A percentile compares a stretch with the other conserved stretches of the same genome.
These are phyloP conservation scores for Phanerochaete carnosa DNA, from an alignment of 768 basidiomycete species.

Conservation along the genomic window DNA sequence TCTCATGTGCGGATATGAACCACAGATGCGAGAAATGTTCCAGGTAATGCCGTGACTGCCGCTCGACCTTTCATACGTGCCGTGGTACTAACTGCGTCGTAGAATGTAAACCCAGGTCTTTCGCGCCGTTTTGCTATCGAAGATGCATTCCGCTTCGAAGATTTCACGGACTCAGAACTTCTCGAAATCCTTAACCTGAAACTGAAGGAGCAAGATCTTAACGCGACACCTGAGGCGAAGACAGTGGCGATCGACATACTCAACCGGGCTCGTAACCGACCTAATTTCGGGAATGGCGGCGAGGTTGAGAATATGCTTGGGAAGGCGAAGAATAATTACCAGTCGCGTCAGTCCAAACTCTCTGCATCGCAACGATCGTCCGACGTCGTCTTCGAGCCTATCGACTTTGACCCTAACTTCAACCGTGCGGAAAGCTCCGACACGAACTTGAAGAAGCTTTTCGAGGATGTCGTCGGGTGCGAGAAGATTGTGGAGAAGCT, in stretches of 20 bases:
- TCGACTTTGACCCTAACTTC: constrained; percentile 64
- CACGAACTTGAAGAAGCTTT: constrained; percentile 50
- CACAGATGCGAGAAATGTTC: constrained; percentile 73
- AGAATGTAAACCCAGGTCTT: constrained; percentile 73
- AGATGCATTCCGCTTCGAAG: constrained; percentile 65
- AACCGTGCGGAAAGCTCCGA: constrained; percentile 46
- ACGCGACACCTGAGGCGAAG: constrained; percentile 55
- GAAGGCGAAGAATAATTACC: constrained; percentile 24
- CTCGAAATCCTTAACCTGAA: constrained; percentile 51
- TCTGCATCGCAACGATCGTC: constrained; percentile 11
- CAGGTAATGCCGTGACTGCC: constrained; percentile 38
- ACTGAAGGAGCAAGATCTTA: constrained; percentile 53
- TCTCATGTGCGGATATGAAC: constrained; percentile 60
- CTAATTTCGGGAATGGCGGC: constrained; percentile 31
- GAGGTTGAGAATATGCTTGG: constrained; percentile 30
- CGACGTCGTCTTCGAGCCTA: constrained; percentile 34
- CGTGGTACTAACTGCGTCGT: background rate
- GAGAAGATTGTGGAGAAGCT: constrained; percentile 51
- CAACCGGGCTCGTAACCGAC: constrained; percentile 24
- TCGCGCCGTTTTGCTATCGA: constrained; percentile 67
- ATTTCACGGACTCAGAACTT: constrained; percentile 55
- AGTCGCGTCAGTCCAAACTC: constrained; percentile 18
- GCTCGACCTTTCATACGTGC: no score
- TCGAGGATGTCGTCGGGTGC: constrained; percentile 61
- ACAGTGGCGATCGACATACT: constrained; percentile 48